A percentile compares a stretch with the other conserved stretches of the same genome.
phyloP scores from a whole-genome alignment of 2,329 filamentous ascomycete genomes.

The Phyllosticta ampelicida region DNA sequence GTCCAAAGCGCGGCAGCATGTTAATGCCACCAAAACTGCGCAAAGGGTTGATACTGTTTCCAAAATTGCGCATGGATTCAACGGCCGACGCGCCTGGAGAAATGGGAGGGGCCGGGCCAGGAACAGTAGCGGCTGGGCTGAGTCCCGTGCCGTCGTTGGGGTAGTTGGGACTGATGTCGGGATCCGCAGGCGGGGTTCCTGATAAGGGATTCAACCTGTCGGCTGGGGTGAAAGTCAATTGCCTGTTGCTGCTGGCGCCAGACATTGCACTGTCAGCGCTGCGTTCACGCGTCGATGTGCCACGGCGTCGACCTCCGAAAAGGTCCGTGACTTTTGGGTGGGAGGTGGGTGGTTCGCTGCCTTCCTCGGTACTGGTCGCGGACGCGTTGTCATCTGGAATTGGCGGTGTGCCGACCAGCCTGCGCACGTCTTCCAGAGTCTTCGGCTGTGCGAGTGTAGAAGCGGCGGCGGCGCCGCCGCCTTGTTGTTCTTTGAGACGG shows the following conservation, averaged over 20 bases:
- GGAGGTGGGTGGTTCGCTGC: constrained; percentile 11
- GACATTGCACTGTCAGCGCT: constrained; percentile 66
- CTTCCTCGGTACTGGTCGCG: constrained; percentile 41
- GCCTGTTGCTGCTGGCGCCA: constrained; percentile 47
- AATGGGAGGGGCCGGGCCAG: constrained; percentile 13
- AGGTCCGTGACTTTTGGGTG: constrained; percentile 47
- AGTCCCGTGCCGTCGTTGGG: constrained; percentile 13
- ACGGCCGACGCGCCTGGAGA: constrained; percentile 48
- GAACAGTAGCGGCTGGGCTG: constrained; percentile 13
- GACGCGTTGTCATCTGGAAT: constrained; percentile 41
- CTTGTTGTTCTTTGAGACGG: constrained; percentile 63
- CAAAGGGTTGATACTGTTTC: constrained; percentile 73
- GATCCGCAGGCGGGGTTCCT: constrained; percentile 15
- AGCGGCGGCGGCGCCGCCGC: constrained; percentile 20
- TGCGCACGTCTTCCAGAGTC: constrained; percentile 85
- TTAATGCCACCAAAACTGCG: constrained; percentile 65
- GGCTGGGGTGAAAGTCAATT: constrained; percentile 38
- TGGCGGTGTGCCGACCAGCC: constrained; percentile 64
- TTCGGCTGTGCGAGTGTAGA: constrained; percentile 34
- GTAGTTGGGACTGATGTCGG: constrained; percentile 8
- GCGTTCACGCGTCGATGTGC: constrained; percentile 48
- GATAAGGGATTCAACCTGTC: constrained; percentile 12
- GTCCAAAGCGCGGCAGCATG: constrained; percentile 65
- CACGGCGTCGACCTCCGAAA: constrained; percentile 52
- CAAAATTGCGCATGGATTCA: constrained; percentile 71